Conservation (phyloP, 352 stramenopile species). For the Phytophthora palmivora region DNA sequence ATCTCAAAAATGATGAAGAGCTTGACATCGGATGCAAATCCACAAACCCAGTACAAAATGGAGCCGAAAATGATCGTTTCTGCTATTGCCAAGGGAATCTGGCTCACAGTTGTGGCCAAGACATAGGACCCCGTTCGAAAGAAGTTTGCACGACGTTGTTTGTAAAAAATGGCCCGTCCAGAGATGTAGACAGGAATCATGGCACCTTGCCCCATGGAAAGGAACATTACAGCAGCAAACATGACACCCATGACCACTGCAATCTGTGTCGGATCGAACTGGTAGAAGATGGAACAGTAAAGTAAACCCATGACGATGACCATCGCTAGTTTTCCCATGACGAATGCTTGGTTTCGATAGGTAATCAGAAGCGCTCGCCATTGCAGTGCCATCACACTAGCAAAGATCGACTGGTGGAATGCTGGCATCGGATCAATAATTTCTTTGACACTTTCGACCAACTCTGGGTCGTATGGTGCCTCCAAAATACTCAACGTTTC, state of each 20-base stretch:
- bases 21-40: conserved; percentile 13
- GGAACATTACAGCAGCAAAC: conserved; percentile 25
- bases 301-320: conserved; percentile 52
- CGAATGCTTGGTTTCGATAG: conserved; percentile 47
- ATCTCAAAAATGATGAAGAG: conserved; percentile 23
- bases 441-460: conserved; percentile 26
- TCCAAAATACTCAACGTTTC: conserved; percentile 16
- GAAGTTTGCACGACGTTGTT: conserved; percentile 18
- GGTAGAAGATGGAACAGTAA: conserved; percentile 33
- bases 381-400: conserved; percentile 32
- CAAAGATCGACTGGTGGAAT: conserved; percentile 41
- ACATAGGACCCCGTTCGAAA: conserved; percentile 23
- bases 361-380: conserved; percentile 67
- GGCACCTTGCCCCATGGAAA: conserved; percentile 19
- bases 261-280: conserved; percentile 25
- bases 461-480: conserved; percentile 16
- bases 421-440: conserved; percentile 37
- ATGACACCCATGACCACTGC: conserved; percentile 23
- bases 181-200: conserved; percentile 26
- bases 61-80: conserved; percentile 22
- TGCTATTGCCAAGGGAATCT: conserved; percentile 18
- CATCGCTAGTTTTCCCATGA: conserved; percentile 44
- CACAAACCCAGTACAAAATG: conserved; percentile 21
- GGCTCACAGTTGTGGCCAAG: conserved; percentile 16
- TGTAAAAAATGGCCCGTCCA: conserved; percentile 23